A percentile compares a stretch with the other conserved stretches of the same genome.
These are phyloP conservation scores for Umbilicus rupestris DNA, from an alignment of 164 flowering plant species.

Conservation along the genomic window DNA sequence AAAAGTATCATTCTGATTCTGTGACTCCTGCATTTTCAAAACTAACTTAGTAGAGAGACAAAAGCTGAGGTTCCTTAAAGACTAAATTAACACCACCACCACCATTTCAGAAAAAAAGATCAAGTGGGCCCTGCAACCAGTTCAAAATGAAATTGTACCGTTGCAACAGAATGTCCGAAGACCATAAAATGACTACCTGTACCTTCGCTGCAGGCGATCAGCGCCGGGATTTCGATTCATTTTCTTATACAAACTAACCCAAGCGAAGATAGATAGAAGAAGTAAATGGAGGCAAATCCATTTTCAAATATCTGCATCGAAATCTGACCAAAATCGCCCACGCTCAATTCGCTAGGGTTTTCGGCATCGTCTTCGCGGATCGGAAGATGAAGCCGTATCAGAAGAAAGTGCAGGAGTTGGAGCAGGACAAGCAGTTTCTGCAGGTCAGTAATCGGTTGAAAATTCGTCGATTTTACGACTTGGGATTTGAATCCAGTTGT, in stretches of 20 bases:
- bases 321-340: background rate
- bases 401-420: slow-evolving; percentile 67
- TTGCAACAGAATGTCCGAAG: background rate
- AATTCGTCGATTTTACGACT: background rate
- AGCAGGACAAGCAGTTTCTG: slow-evolving; percentile 50
- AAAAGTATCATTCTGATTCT: too few species aligned
- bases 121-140: background rate
- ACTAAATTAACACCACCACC: too few species aligned
- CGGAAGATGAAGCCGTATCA: slow-evolving; percentile 27
- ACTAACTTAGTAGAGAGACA: too few species aligned
- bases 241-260: background rate
- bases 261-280: background rate
- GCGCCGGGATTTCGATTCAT: background rate
- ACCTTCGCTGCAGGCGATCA: slow-evolving; percentile 2
- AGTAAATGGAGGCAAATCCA: slow-evolving; percentile 1
- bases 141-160: background rate
- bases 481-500: background rate
- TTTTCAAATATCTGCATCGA: background rate
- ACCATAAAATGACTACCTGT: background rate
- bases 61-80: too few species aligned
- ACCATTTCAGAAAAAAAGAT: too few species aligned
- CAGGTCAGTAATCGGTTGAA: slow-evolving; percentile 33
- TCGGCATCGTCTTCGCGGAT: background rate
- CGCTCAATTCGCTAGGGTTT: background rate
- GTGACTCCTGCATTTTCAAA: too few species aligned